phyloP scores from a whole-genome alignment of 2,329 filamentous ascomycete species.

The Alternaria infectoria region DNA sequence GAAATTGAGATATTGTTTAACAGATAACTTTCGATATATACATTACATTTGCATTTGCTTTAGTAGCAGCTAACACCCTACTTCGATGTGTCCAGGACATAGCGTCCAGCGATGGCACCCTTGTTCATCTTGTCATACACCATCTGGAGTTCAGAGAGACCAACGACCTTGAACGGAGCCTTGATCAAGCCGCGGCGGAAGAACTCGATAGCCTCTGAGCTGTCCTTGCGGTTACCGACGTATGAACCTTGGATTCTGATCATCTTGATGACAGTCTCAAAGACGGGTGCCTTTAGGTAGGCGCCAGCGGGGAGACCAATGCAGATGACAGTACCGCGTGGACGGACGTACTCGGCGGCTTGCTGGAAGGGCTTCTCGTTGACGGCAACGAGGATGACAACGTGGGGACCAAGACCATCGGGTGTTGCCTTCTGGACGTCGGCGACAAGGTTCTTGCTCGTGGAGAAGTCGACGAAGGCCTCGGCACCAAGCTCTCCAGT shows the following conservation, averaged over 20 bases:
- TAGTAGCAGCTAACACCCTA: slow-evolving; percentile 16
- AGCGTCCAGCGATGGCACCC: slow-evolving; percentile 76
- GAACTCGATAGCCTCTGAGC: slow-evolving; percentile 89
- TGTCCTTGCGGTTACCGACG: slow-evolving; percentile 90
- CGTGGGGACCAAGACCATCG: slow-evolving; percentile 84
- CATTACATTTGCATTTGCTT: background rate
- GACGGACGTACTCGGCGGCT: slow-evolving; percentile 84
- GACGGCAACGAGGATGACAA: slow-evolving; percentile 84
- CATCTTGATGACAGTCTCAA: slow-evolving; percentile 88
- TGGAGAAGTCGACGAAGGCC: slow-evolving; percentile 80
- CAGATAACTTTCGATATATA: slow-evolving; percentile 9
- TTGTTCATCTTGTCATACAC: slow-evolving; percentile 76
- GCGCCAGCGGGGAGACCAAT: slow-evolving; percentile 84
- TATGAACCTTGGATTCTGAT: slow-evolving; percentile 87
- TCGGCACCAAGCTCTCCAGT: slow-evolving; percentile 70
- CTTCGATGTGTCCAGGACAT: slow-evolving; percentile 72
- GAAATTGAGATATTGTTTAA: background rate
- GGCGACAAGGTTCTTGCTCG: slow-evolving; percentile 76
- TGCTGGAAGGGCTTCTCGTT: slow-evolving; percentile 95
- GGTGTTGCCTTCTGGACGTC: slow-evolving; percentile 82
- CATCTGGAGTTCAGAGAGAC: slow-evolving; percentile 76
- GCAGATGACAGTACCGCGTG: slow-evolving; percentile 81
- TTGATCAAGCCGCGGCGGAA: slow-evolving; percentile 83
- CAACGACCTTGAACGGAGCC: slow-evolving; percentile 83
- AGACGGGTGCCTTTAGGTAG: slow-evolving; percentile 81